Evolutionary conservation across 1,139 yeast species (phyloP), one percentile per base, ranked within the genome.

Genomic region (Candida sanyaensis): DNA sequence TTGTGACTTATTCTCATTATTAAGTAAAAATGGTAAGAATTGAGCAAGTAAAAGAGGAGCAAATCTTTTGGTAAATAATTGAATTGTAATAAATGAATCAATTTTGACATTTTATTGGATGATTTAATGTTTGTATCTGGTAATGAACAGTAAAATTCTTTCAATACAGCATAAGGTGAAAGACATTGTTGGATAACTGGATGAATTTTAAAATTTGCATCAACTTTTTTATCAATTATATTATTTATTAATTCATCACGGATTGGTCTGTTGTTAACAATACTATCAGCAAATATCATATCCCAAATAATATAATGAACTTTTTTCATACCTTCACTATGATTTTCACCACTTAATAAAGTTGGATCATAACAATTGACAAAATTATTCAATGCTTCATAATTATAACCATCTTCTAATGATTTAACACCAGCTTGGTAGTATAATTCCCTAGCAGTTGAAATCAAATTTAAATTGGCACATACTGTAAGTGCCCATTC

Each of bases 401-500:
- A 73, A 39, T 78, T 60, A 50, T 71, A 68, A 3, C 79, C 80
- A 23, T 70, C 72, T 31, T 65, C 65, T 46, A 75, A 63, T 1
- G 79, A 73, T 49, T 65, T 69, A 26, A 62, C 56, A 2, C 80
- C 80, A 45, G 72, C 66, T 23, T 61, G 63, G 51, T 76, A 71
- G 60, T 75, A 81, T 12, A 82, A 65, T 40, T 71, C 69, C 52
- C 75, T 74, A 1, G 88, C 83, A 8, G 88, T 81, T 5, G 75
- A 65, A n/a, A 80, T 72, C 42, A 78, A 61, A 39, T 69, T 69
- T 39, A 75, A 61, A 47, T 69, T 67, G 37, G 78, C 73, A 55
- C 83, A 78, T 17, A 76, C 72, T 1, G 88, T 80, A 45, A 88
- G 68, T 29, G 86, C 81, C 95, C 96, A 88, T 61, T 88, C 95